Evolutionary conservation across 495 filamentous ascomycete genomes (phyloP).

Genomic region (Chaetomidium leptoderma): DNA sequence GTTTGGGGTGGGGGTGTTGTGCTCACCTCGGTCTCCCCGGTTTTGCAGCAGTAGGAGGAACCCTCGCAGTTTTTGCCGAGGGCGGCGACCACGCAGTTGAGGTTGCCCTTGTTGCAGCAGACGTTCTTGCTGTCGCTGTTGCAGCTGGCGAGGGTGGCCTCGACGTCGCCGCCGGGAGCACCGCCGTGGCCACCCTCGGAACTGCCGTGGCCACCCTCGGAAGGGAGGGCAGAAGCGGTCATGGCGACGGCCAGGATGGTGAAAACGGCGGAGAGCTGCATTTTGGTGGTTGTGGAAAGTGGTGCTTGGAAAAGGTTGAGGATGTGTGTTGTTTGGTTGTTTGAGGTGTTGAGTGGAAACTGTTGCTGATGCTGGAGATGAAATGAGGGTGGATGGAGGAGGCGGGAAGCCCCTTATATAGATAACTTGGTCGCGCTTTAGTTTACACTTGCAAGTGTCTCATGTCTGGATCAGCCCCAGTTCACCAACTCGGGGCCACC

Average conservation of each 20-base stretch:
- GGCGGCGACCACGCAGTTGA: neutral
- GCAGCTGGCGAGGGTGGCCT: neutral
- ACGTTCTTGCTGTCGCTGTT: neutral
- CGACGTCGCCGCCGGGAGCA: neutral
- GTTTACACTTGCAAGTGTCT: neutral
- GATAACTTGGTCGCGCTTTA: neutral
- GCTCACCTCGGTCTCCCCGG: slow-evolving; percentile 3
- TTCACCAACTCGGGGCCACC: neutral
- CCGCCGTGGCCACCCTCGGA: too few relatives aligned
- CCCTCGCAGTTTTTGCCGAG: neutral
- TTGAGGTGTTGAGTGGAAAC: slow-evolving; percentile 5
- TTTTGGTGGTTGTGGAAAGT: slow-evolving; percentile 15
- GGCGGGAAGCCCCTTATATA: slow-evolving; percentile 16
- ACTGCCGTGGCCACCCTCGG: too few relatives aligned
- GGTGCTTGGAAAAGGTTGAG: neutral
- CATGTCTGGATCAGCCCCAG: neutral
- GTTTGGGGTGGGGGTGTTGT: neutral
- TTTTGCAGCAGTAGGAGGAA: slow-evolving; percentile 11
- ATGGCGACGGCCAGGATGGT: slow-evolving; percentile 24
- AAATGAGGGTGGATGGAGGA: neutral
- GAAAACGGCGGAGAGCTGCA: slow-evolving; percentile 27
- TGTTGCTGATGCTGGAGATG: slow-evolving; percentile 19
- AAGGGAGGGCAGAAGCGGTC: slow-evolving; percentile 19
- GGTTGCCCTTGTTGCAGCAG: slow-evolving; percentile 9
- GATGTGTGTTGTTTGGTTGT: neutral